Base-by-base conservation (phyloP, 1,284 basidiomycete species). In the Ustilago cynodontis region DNA sequence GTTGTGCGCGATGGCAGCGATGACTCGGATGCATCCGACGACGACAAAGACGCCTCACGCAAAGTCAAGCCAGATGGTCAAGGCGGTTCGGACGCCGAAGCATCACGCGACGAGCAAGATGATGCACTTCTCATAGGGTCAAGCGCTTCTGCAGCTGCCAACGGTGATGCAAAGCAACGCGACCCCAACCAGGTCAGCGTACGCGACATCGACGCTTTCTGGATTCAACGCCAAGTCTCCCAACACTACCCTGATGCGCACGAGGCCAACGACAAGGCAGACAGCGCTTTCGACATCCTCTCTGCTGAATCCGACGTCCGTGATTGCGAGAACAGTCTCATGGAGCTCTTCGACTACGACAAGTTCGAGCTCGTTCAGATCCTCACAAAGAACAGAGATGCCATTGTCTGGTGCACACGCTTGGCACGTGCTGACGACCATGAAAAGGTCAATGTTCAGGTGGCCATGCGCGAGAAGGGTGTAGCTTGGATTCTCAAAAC, bases 341-440 rank as follows among this genome's bases (percentile, higher is more conserved):
- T 98, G 92, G 96, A 98, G 79, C 89, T 99, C 37, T 98, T 98
- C 86, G 94, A 98, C 67, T 99, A 94, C 87, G 89, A 89, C 78
- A 92, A 92, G 83, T 98, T 97, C 88, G 92, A 95, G 65, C 90
- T 96, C 66, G 95, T 95, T 80, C 93, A 93, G 28, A 92, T 91
- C 61, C 92, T 99, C 84, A 91, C 96, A 83, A 95, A 95, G 87
- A 98, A 99, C 87, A 91, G 95, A 59, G 97, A 99, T 61, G 92
- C 95, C 64, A 90, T 99, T 57, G 94, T 98, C 0, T 99, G 97
- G 97, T 98, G 95, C 85, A 99, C 97, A 47, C 95, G 95, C 86
- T 90, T 98, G 53, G 93, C 94, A 84, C 91, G 95, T 49, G 93
- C 92, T 57, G 92, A 93, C 80, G 93, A 93, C 0, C 93, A 98